Base-by-base conservation (phyloP, 495 filamentous ascomycete species). In the Clohesyomyces aquaticus region DNA sequence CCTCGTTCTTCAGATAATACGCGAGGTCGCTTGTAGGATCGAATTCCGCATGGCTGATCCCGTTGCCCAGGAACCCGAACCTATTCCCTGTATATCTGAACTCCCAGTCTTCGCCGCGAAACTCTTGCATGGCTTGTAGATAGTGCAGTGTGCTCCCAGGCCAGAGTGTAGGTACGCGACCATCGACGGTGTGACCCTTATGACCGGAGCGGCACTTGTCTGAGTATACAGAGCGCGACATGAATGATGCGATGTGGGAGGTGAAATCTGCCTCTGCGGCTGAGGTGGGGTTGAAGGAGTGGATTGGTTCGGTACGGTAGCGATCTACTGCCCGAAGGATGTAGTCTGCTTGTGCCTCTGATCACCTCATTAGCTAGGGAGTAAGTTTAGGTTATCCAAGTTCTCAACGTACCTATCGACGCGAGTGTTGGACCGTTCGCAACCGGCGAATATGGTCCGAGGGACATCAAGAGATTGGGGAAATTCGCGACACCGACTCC, bases 131-230 rank as follows among this genome's bases (percentile, higher is more conserved):
- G 1, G 41, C 12, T 32, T 59, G 2, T 3, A 47, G 22, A 19
- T 59, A 59, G 43, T 59, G 55, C 22, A 59, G 25, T 1, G 25
- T 21, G 22, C 55, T 59, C 11, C 55, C 55, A 9, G 55, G 55
- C 55, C 55, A 59, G 23, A 48, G 42, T 10, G 21, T 35, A 25
- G 41, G 12, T 3, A 48, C 41, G 3, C 41, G n/a, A n/a, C n/a
- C 42, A 28, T 21, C 55, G 27, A 42, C 9, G 12, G 29, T 43
- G 10, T 59, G 6, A 9, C 12, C 11, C 22, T 59, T 59, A 43
- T 59, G 21, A 2, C 55, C 8, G 1, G 41, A 47, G 1, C 42
- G 38, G 25, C 55, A 59, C 1, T 9, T n/a, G 21, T 35, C 43
- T 3, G 11, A 3, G 10, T 23, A 59, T 18, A 59, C 43, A 4